Percentiles rank a stretch among this genome's conserved stretches.
Conservation (phyloP, 139 green algal genomes). For the Micractinium sp. region DNA sequence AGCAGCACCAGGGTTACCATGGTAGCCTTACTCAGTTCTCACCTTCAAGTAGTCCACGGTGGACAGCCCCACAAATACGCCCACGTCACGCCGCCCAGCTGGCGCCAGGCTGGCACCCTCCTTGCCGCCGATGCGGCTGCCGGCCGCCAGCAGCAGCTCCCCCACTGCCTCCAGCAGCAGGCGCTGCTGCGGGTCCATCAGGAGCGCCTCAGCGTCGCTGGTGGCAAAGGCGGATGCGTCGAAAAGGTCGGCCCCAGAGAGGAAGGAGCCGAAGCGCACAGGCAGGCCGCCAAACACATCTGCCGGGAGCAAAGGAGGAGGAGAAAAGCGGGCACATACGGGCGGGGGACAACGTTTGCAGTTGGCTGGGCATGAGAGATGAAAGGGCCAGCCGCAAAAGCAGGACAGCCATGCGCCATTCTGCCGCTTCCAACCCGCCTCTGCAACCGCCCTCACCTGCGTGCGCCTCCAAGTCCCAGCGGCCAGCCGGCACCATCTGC, state of each 20-base stretch:
- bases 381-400: not conserved
- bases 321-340: no score
- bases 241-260: constrained; percentile 58
- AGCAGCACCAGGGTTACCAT: not conserved
- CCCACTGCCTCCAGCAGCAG: constrained; percentile 72
- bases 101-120: not conserved
- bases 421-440: no score
- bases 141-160: constrained; percentile 38
- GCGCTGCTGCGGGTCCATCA: constrained; percentile 88
- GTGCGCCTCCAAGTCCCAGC: constrained; percentile 27
- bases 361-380: not conserved
- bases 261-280: constrained; percentile 50
- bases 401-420: not conserved
- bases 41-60: constrained; percentile 42
- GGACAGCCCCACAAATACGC: constrained; percentile 75
- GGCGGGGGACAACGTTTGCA: no score
- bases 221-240: constrained; percentile 64
- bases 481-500: constrained; percentile 33
- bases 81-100: constrained; percentile 14
- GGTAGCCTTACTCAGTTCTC: not conserved
- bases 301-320: not conserved
- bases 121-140: not conserved
- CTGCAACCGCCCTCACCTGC: not conserved
- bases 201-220: constrained; percentile 55
- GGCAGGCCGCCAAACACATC: constrained; percentile 36